Evolutionary conservation across 2,329 filamentous ascomycete genomes (phyloP), one percentile per base, ranked within the genome.

Genomic region (Zasmidium angulare): DNA sequence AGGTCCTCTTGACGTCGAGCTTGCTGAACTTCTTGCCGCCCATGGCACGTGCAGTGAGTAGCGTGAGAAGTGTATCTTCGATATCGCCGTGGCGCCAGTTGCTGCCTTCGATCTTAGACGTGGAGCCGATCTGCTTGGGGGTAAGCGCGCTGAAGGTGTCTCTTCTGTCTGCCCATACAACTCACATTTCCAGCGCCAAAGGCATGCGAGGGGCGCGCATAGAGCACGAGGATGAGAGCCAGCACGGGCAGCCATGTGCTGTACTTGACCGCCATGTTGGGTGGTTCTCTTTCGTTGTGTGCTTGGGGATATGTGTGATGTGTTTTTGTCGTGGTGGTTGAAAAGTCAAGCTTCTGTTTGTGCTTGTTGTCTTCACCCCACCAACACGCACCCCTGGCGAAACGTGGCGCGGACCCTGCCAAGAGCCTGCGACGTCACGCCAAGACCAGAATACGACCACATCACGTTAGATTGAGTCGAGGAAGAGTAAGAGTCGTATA

Each of bases 21-120:
- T 95, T 95, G 80, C 84, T 86, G 77, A 96, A 96, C 71, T 93
- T 96, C 80, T 93, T 92, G 67, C 84, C 84, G 63, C 85, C 86
- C 40, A 83, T 81, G 46, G 82, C 81, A 61, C 83, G 81, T 47
- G 86, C 85, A 73, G 79, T 78, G 46, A 81, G 78, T 4, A 76
- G 78, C 49, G 77, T 77, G 52, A 82, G 77, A 69, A 80, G 77
- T 61, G 89, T 84, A 50, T 82, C 79, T 65, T 82, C 79, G 57
- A 82, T 81, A 64, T 82, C 79, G 59, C 79, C 79, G 78, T 82
- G 79, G 51, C 79, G 77, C 78, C 78, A 82, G 67, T 82, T 82
- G 60, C 78, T 72, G 7, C 79, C 79, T 66, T 82, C 76, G 53
- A 78, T 72, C 50, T 71, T 70, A 56, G 96, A 86, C 31, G 89